These are phyloP conservation scores for Cladophialophora psammophila DNA, from an alignment of 2,329 filamentous ascomycete species.

Conservation along the genomic window DNA sequence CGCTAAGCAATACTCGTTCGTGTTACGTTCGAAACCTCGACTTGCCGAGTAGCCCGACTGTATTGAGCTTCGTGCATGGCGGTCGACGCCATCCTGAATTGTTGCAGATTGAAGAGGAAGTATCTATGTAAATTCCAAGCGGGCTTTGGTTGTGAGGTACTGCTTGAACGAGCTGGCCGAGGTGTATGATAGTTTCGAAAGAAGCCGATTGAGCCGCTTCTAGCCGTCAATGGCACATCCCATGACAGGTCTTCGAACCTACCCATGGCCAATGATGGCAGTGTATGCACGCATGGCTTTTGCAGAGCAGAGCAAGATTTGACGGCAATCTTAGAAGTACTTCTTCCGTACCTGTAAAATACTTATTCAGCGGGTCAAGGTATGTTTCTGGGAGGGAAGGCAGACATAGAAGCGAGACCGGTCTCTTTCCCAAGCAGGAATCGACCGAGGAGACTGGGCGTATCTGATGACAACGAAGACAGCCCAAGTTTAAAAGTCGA, in stretches of 20 bases:
- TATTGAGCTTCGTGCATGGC: not conserved
- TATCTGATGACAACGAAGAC: not conserved
- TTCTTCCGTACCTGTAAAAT: not conserved
- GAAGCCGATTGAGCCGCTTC: constrained; percentile 1
- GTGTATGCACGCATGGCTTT: not conserved
- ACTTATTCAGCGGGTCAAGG: not conserved
- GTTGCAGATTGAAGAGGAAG: not conserved
- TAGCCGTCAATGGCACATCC: not conserved
- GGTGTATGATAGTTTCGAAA: not conserved
- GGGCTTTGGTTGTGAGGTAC: not conserved
- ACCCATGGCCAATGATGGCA: not conserved
- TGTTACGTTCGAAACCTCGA: constrained; percentile 14
- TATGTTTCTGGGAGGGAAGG: not conserved
- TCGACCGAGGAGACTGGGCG: not conserved
- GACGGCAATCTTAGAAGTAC: not conserved
- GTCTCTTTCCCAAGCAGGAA: not conserved
- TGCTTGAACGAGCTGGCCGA: not conserved
- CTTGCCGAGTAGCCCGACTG: constrained; percentile 1
- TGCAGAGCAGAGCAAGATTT: not conserved
- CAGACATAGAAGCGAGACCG: not conserved
- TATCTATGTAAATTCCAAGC: constrained; percentile 3
- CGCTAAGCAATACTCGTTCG: constrained; percentile 29
- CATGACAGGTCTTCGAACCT: not conserved
- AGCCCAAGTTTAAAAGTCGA: not conserved
- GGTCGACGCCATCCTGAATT: not conserved